Evolutionary conservation across 306 rosid genomes (phyloP), one percentile per base, ranked within the genome.

Genomic region (Urtica urens): DNA sequence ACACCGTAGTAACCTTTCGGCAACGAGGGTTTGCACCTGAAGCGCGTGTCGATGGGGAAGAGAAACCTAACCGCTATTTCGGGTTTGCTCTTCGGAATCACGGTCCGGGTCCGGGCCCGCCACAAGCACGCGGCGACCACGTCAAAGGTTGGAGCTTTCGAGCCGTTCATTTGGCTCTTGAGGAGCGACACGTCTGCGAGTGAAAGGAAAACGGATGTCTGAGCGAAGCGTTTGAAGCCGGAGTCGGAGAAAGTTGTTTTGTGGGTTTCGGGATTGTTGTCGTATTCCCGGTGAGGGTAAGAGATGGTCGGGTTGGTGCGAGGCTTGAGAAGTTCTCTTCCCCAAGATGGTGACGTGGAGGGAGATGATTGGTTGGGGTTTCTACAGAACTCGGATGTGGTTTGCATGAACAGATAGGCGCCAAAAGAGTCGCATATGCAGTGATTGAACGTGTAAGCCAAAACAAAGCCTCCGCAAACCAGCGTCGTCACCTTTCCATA

Each of bases 371-470:
- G n/a, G 1, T 2, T 2, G 1, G 45, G 47, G 0, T 74, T 71
- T 8, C 13, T 29, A 0, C 64, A 68, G 29, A 73, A 48, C 53
- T 73, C 74, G 1, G 55, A 58, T 0, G 64, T 6, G 0, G 75
- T 43, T 13, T 0, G 40, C 57, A 68, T 17, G 62, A 73, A 59
- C 5, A 25, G 51, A 9, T 11, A 5, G 1, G 45, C 3, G 1
- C 79, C 75, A 0, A 10, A 0, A 0, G 16, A 74, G 2, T 68
- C 75, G 7, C 53, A 16, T 55, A 68, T 44, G 0, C 68, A 63
- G 35, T 73, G 79, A 19, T 73, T 73, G 16, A 63, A 1, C 1
- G 71, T 65, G 10, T 63, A n/a, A 2, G 75, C 71, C 2, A 73
- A 18, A 1, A 68, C 34, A 22, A 73, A 63, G 17, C 72, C 79